These are phyloP conservation scores for Penicillium brasilianum DNA, from an alignment of 2,329 filamentous ascomycete species.

Conservation along the genomic window DNA sequence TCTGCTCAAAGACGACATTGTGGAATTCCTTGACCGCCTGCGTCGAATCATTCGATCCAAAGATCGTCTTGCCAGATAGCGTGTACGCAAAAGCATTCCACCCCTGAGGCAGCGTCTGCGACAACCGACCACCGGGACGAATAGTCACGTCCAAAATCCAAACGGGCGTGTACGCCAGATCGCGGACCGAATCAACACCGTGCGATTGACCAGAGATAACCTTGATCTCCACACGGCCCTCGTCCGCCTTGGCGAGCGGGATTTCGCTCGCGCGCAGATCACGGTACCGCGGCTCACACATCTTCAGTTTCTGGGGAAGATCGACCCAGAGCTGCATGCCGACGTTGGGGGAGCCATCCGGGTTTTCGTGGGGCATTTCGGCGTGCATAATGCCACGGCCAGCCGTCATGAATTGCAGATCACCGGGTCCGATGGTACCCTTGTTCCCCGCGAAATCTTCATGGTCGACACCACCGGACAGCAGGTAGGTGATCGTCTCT, in stretches of 20 bases:
- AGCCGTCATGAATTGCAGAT: conserved; percentile 97
- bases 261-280: conserved; percentile 82
- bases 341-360: conserved; percentile 76
- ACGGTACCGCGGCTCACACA: conserved; percentile 88
- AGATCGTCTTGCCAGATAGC: conserved; percentile 70
- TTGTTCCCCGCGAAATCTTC: conserved; percentile 88
- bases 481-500: conserved; percentile 87
- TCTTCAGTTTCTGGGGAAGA: conserved; percentile 78
- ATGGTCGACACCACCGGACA: conserved; percentile 85
- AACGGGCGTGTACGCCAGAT: conserved; percentile 95
- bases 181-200: conserved; percentile 83
- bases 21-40: conserved; percentile 65
- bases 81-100: conserved; percentile 94
- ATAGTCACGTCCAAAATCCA: conserved; percentile 89
- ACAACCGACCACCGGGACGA: conserved; percentile 75
- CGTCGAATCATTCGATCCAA: conserved; percentile 58
- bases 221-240: conserved; percentile 77
- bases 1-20: conserved; percentile 84
- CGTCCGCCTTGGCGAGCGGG: conserved; percentile 72
- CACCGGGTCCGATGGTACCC: conserved; percentile 83
- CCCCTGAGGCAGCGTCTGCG: conserved; percentile 73
- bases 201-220: conserved; percentile 87
- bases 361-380: conserved; percentile 85
- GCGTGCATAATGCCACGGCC: conserved; percentile 91
- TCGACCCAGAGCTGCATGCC: conserved; percentile 97